Evolutionary conservation across 805 yeast genomes (phyloP).

Genomic region (Myxozyma neotropica): DNA sequence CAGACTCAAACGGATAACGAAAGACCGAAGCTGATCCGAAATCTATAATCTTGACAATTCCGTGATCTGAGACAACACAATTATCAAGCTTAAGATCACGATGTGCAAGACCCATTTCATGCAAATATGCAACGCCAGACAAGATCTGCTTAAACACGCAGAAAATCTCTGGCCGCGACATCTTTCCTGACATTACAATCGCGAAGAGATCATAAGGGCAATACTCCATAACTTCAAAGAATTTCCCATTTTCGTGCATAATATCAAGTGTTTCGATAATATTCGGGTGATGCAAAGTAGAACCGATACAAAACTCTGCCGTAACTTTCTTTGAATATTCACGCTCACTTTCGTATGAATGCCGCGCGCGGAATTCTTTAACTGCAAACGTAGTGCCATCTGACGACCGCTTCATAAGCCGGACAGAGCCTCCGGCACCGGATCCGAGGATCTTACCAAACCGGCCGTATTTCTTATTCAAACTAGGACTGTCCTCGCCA

Average conservation of each 20-base stretch:
- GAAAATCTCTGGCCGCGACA: constrained; percentile 67
- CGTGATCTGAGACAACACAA: constrained; percentile 77
- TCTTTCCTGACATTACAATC: constrained; percentile 83
- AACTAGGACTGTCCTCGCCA: constrained; percentile 46
- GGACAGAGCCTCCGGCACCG: constrained; percentile 96
- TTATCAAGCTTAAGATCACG: constrained; percentile 91
- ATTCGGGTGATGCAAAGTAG: constrained; percentile 74
- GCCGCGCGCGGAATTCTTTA: constrained; percentile 75
- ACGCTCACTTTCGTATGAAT: constrained; percentile 60
- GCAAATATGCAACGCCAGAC: constrained; percentile 74
- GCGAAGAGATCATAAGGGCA: constrained; percentile 91
- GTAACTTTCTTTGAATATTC: constrained; percentile 79
- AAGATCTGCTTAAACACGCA: constrained; percentile 85
- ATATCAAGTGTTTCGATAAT: constrained; percentile 80
- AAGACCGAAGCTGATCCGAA: constrained; percentile 91
- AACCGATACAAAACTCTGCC: constrained; percentile 81
- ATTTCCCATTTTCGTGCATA: constrained; percentile 63
- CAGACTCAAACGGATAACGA: constrained; percentile 61
- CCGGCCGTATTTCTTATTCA: constrained; percentile 69
- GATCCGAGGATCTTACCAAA: constrained; percentile 78
- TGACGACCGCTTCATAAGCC: constrained; percentile 63
- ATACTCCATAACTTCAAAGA: constrained; percentile 86
- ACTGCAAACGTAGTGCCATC: constrained; percentile 76
- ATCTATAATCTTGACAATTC: constrained; percentile 84
- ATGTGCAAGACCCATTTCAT: constrained; percentile 83